Evolutionary conservation across 176 grass and related monocot genomes (phyloP).

Genomic region (Phragmites australis): DNA sequence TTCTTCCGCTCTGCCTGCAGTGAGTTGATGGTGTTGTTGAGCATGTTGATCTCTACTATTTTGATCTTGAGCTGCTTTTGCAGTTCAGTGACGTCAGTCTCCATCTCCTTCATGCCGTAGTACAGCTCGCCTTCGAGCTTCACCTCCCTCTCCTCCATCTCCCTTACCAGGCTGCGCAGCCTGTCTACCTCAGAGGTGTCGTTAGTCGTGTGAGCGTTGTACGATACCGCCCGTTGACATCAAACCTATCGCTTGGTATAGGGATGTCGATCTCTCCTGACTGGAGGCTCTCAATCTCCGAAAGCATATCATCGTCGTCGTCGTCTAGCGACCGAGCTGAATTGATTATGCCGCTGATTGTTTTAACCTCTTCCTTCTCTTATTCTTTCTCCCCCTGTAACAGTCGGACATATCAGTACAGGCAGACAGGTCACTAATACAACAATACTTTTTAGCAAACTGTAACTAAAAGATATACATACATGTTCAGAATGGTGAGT

Average conservation of each 20-base stretch:
- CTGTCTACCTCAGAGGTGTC: conserved; percentile 58
- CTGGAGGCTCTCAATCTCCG: conserved; percentile 76
- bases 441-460: not conserved
- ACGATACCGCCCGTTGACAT: conserved; percentile 56
- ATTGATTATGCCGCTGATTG: conserved; percentile 74
- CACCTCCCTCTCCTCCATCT: conserved; percentile 83
- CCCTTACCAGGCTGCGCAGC: conserved; percentile 56
- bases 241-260: conserved; percentile 65
- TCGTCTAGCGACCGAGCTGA: conserved; percentile 35
- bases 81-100: conserved; percentile 69
- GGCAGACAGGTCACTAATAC: not conserved
- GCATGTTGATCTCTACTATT: conserved; percentile 69
- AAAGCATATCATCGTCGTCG: conserved; percentile 67
- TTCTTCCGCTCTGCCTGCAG: conserved; percentile 82
- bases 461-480: not conserved
- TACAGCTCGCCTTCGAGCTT: conserved; percentile 84
- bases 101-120: conserved; percentile 93
- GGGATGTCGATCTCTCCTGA: conserved; percentile 78
- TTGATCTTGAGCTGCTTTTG: conserved; percentile 93
- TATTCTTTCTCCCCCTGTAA: conserved; percentile 62
- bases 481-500: conserved; percentile 52
- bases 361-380: conserved; percentile 87
- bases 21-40: conserved; percentile 68
- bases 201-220: conserved; percentile 61
- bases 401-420: not conserved